These are phyloP conservation scores for Marvania coccoides DNA, from an alignment of 139 green algal genomes.

Conservation along the genomic window DNA sequence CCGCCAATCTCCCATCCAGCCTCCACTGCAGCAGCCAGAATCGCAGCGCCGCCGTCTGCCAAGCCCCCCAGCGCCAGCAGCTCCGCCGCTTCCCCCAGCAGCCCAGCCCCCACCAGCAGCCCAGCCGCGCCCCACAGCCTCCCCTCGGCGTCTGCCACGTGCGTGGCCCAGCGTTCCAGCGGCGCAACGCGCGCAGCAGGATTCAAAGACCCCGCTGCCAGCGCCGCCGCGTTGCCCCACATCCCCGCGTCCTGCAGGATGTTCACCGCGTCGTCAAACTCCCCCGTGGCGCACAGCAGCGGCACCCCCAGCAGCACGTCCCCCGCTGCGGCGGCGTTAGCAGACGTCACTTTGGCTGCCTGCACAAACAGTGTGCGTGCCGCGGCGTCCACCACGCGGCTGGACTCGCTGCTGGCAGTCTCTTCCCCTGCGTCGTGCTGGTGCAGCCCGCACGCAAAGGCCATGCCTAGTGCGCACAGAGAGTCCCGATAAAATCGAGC, in stretches of 20 bases:
- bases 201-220: conserved; percentile 42
- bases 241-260: conserved; percentile 61
- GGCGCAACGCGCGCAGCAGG: conserved; percentile 16
- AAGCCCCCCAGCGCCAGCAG: conserved; percentile 34
- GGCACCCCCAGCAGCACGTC: conserved; percentile 72
- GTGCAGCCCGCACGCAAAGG: conserved; percentile 34
- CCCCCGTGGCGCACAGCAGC: conserved; percentile 61
- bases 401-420: not conserved
- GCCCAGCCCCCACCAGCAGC: conserved; percentile 29
- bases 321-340: conserved; percentile 61
- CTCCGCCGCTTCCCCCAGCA: conserved; percentile 18
- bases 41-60: not conserved
- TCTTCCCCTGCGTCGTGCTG: not conserved
- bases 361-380: conserved; percentile 40
- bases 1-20: not conserved
- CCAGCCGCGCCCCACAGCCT: conserved; percentile 27
- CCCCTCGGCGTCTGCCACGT: conserved; percentile 35
- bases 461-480: conserved; percentile 67
- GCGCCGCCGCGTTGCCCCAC: conserved; percentile 60
- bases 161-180: conserved; percentile 54
- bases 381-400: not conserved
- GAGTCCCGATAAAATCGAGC: conserved; percentile 60
- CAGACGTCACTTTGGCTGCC: conserved; percentile 66
- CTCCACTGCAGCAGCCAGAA: not conserved
- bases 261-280: conserved; percentile 40